phyloP scores from a whole-genome alignment of 805 yeast genomes.

The Zygoascus flipseniorum region DNA sequence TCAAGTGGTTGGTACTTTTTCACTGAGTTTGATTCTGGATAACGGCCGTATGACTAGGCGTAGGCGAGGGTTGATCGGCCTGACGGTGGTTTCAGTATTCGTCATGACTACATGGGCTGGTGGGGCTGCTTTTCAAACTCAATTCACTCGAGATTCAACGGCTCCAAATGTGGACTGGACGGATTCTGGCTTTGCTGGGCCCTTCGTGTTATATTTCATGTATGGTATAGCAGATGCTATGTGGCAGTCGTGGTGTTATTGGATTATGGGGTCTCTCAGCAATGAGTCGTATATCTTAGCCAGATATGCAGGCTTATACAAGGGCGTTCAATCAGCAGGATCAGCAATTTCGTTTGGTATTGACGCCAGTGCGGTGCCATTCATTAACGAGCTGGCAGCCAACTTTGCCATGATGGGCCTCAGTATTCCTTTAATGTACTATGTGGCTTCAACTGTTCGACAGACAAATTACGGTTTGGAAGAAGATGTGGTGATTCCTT shows the following conservation, averaged over 20 bases:
- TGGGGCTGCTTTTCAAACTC: constrained; percentile 18
- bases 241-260: constrained; percentile 39
- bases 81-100: constrained; percentile 35
- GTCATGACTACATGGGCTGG: constrained; percentile 39
- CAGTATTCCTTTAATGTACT: constrained; percentile 12
- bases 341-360: constrained; percentile 40
- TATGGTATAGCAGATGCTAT: constrained; percentile 41
- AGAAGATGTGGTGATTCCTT: constrained; percentile 11
- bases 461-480: constrained; percentile 15
- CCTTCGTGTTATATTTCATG: constrained; percentile 42
- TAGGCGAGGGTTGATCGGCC: constrained; percentile 42
- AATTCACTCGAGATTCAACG: constrained; percentile 9
- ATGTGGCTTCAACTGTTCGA: constrained; percentile 7
- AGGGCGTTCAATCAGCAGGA: constrained; percentile 42
- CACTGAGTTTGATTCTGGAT: constrained; percentile 41
- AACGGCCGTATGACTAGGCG: constrained; percentile 33
- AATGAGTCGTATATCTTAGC: constrained; percentile 41
- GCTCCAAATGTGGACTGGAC: constrained; percentile 32
- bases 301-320: constrained; percentile 40
- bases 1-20: constrained; percentile 47
- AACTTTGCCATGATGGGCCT: constrained; percentile 11
- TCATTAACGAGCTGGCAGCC: constrained; percentile 14
- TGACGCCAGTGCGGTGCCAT: constrained; percentile 12
- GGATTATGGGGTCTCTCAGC: constrained; percentile 39
- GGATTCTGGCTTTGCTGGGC: constrained; percentile 37